These are phyloP conservation scores for Xerocomus potaroensis DNA, from an alignment of 768 basidiomycete species.

Conservation along the genomic window DNA sequence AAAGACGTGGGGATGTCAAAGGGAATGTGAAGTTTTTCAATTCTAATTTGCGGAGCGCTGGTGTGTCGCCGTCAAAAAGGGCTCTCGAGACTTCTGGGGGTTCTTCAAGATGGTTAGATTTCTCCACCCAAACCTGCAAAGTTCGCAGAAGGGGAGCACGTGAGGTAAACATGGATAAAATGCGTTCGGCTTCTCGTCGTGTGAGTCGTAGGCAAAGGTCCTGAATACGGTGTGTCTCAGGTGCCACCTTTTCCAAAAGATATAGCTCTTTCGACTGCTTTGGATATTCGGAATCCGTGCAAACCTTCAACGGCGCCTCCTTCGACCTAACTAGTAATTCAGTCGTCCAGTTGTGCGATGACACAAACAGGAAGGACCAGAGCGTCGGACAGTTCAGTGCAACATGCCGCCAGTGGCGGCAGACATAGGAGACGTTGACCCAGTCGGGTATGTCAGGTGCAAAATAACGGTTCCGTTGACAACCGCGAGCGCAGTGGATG, in stretches of 20 bases:
- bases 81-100: slow-evolving; percentile 21
- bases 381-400: slow-evolving; percentile 19
- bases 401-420: slow-evolving; percentile 33
- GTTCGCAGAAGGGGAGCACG: background rate
- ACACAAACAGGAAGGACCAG: slow-evolving; percentile 26
- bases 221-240: background rate
- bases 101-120: slow-evolving; percentile 10
- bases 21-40: slow-evolving; percentile 33
- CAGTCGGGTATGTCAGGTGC: slow-evolving; percentile 13
- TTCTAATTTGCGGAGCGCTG: slow-evolving; percentile 34
- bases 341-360: slow-evolving; percentile 32
- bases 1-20: background rate
- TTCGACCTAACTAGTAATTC: slow-evolving; percentile 43
- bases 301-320: slow-evolving; percentile 25
- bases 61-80: slow-evolving; percentile 32
- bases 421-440: slow-evolving; percentile 24
- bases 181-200: slow-evolving; percentile 17
- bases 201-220: slow-evolving; percentile 15
- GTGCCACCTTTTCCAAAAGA: background rate
- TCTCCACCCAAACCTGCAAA: slow-evolving; percentile 5
- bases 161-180: slow-evolving; percentile 15
- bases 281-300: background rate
- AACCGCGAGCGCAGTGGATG: background rate
- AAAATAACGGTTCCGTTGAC: background rate
- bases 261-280: background rate